phyloP scores from a whole-genome alignment of 2,329 filamentous ascomycete species.

The Diaporthe citrichinensis region DNA sequence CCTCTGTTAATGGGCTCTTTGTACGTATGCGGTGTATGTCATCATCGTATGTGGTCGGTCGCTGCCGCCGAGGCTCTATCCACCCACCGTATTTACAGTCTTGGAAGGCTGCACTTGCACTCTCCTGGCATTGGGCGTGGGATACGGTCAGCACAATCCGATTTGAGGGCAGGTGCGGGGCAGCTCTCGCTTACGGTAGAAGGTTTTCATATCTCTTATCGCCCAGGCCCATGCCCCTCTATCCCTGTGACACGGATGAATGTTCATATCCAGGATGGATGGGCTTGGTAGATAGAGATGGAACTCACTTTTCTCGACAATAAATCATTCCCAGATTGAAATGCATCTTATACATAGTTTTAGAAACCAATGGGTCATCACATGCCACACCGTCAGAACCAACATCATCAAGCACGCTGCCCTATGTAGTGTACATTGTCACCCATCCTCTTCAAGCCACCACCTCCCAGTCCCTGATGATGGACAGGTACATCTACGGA shows the following conservation, averaged over 20 bases:
- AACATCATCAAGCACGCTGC: neutral
- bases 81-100: neutral
- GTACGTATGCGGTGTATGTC: neutral
- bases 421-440: too few species aligned
- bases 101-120: neutral
- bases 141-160: neutral
- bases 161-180: slow-evolving; percentile 25
- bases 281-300: neutral
- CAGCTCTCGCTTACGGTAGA: neutral
- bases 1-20: neutral
- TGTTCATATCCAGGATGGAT: neutral
- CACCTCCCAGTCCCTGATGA: neutral
- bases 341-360: too few species aligned
- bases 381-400: neutral
- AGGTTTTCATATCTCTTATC: slow-evolving; percentile 19
- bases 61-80: neutral
- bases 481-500: neutral
- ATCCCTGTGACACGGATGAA: neutral
- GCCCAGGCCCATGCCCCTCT: neutral
- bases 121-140: neutral
- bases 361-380: too few species aligned
- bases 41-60: neutral
- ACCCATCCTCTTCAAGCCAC: neutral
- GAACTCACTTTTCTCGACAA: neutral
- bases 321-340: neutral